phyloP scores from a whole-genome alignment of 176 grass and related monocot genomes.

The Carex littledalei region DNA sequence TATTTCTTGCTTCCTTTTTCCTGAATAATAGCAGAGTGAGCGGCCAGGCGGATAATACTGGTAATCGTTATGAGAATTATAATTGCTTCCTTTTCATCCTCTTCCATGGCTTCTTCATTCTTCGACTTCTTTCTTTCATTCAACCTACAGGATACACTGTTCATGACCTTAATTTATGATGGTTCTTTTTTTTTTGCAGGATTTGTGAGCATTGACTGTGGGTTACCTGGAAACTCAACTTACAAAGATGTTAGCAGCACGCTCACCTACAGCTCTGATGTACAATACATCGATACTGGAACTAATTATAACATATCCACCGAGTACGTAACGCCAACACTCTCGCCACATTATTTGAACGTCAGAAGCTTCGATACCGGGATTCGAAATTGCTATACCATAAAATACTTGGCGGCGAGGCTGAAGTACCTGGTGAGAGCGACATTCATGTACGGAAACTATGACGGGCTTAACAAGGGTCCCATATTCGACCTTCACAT shows the following conservation, averaged over 20 bases:
- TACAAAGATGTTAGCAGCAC: neutral
- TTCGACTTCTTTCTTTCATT: neutral
- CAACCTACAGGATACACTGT: too few species aligned
- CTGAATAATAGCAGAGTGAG: neutral
- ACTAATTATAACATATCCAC: slow-evolving; percentile 28
- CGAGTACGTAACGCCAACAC: neutral
- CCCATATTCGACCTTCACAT: slow-evolving; percentile 18
- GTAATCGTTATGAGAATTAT: neutral
- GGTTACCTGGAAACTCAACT: neutral
- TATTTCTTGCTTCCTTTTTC: neutral
- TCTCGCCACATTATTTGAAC: neutral
- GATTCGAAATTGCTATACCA: slow-evolving; percentile 4
- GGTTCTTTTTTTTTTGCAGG: neutral
- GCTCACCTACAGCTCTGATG: slow-evolving; percentile 1
- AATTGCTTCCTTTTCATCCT: neutral
- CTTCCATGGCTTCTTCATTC: neutral
- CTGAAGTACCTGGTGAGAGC: slow-evolving; percentile 23
- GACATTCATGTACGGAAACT: slow-evolving; percentile 21
- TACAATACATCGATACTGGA: slow-evolving; percentile 40
- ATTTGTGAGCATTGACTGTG: slow-evolving; percentile 54
- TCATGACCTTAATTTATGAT: too few species aligned
- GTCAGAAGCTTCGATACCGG: slow-evolving; percentile 49
- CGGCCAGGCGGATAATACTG: neutral
- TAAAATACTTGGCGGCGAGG: neutral
- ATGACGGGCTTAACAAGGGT: neutral